Percentiles rank a stretch among this genome's conserved stretches.
phyloP scores from a whole-genome alignment of 306 rosid species.

The Quercus suber region DNA sequence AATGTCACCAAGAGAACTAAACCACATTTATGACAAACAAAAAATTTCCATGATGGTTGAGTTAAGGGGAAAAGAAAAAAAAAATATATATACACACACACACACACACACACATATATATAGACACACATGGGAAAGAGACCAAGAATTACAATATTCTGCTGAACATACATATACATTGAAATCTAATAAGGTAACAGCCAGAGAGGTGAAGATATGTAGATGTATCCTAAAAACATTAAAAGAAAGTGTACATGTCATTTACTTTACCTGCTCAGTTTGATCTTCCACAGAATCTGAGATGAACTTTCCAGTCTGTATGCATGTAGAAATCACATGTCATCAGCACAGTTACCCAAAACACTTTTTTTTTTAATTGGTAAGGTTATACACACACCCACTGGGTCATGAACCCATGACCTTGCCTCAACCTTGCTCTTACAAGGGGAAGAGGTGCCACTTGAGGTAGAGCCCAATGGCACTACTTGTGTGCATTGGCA shows the following conservation, averaged over 20 bases:
- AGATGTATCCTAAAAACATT: neutral
- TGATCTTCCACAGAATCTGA: conserved; percentile 82
- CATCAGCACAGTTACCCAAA: neutral
- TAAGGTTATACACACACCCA: too few relatives aligned
- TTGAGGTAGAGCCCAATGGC: too few relatives aligned
- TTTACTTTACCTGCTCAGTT: conserved; percentile 77
- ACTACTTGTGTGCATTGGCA: neutral
- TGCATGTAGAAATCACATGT: conserved; percentile 14
- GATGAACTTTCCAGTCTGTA: conserved; percentile 79
- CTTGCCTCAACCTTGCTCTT: too few relatives aligned
- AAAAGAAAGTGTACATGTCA: neutral
- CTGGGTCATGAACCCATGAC: too few relatives aligned
- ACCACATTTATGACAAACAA: neutral
- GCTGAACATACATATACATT: neutral
- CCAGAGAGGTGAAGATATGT: neutral
- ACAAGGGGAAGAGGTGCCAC: too few relatives aligned
- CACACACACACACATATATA: neutral
- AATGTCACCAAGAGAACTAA: neutral
- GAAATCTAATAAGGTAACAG: neutral
- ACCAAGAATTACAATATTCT: neutral
- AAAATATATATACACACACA: neutral
- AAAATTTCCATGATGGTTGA: neutral
- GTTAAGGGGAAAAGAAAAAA: neutral
- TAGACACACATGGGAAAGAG: neutral
- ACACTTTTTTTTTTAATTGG: too few relatives aligned